Evolutionary conservation across 441 rosid species (phyloP), one percentile per base, ranked within the genome.

Genomic region (Euphorbia corollata): DNA sequence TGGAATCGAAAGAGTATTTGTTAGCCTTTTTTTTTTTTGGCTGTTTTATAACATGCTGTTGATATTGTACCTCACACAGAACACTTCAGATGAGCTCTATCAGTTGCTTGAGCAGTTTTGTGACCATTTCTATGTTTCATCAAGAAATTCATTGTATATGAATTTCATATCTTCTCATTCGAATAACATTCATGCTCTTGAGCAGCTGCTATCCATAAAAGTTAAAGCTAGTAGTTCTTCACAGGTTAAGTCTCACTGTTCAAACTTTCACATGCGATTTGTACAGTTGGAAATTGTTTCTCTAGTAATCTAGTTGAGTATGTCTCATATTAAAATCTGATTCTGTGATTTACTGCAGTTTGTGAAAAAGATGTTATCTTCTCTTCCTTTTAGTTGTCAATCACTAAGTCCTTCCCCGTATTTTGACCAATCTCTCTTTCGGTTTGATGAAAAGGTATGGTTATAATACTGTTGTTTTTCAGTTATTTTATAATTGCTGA

Each of bases 351-450:
- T 74, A 11, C 27, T 75, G 78, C 98, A 91, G 97, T 87, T 89
- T 80, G 89, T 86, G 77, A 91, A 84, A 91, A 94, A 88, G 87
- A 88, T 94, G 90, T 76, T 91, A 80, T 77, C 74, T 38, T 80
- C 95, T 27, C 83, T 94, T 78, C 92, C 97, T 71, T 86, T 87
- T 71, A 79, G 83, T 75, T 89, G 97, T 68, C 99, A 94, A 72
- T 91, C 97, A 75, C 86, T 81, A 69, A 86, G 92, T 77, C 97
- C 99, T 20, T 94, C 99, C 67, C 99, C 99, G 60, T 94, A 91
- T 71, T 91, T 91, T 67, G 99, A 94, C 75, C 99, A 87, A 50
- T 86, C 91, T 72, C 96, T 94, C 65, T 94, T 89, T 75, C 92
- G 96, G 61, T 94, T 77, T 50, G 97, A 91, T 76, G 99, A 94